A percentile compares a stretch with the other conserved stretches of the same genome.
phyloP scores from a whole-genome alignment of 106 monocot genomes.

The Phalaenopsis equestris region DNA sequence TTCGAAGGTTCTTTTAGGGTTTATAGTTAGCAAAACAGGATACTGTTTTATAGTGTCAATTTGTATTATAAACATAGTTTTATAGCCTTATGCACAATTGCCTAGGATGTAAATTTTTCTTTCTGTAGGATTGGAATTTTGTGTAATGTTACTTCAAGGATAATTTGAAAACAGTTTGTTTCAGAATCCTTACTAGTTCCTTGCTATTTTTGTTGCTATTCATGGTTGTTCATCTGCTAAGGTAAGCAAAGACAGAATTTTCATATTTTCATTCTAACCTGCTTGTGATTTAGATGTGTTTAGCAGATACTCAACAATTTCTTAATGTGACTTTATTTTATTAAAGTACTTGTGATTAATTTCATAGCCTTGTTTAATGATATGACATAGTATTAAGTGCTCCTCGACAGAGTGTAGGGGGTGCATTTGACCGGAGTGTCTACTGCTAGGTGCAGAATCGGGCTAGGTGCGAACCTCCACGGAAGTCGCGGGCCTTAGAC shows the following conservation, averaged over 20 bases:
- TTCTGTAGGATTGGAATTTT: background rate
- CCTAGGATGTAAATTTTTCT: background rate
- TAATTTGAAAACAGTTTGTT: background rate
- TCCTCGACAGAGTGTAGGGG: background rate
- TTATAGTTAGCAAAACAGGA: background rate
- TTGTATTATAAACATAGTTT: background rate
- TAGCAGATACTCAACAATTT: background rate
- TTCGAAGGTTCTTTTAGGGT: background rate
- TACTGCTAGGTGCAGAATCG: too few relatives aligned
- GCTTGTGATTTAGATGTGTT: background rate
- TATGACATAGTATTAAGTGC: background rate
- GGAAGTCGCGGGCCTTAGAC: too few relatives aligned
- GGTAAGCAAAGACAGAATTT: too few relatives aligned
- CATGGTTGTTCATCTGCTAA: too few relatives aligned
- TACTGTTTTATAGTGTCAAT: background rate
- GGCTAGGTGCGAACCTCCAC: too few relatives aligned
- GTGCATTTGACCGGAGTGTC: background rate
- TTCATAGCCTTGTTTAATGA: background rate
- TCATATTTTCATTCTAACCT: too few relatives aligned
- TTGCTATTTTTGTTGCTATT: background rate
- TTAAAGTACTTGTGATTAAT: background rate
- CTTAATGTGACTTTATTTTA: background rate
- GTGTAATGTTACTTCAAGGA: background rate
- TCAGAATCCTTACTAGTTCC: background rate
- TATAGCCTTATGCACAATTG: background rate